Base-by-base conservation (phyloP, 352 stramenopile genomes). In the Pilasporangium apinafurcum region DNA sequence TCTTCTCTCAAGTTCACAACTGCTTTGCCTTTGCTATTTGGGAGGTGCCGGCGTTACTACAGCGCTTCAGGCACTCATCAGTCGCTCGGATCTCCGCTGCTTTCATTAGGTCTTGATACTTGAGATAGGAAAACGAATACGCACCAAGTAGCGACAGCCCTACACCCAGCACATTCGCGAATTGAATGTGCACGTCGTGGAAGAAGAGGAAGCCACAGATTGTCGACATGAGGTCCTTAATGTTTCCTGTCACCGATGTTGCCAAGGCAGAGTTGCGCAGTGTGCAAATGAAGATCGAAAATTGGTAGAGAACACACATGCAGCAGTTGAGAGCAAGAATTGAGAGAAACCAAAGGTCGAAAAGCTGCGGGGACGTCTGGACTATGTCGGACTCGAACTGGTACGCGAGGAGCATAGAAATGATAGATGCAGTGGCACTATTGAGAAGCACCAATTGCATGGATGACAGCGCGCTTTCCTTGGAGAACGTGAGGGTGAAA, bases 51-150 rank as follows among this genome's bases (percentile, higher is more conserved):
- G n/a, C n/a, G n/a, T n/a, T n/a, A n/a, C n/a, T n/a, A n/a, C n/a
- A n/a, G n/a, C n/a, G n/a, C n/a, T n/a, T n/a, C n/a, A n/a, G n/a
- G n/a, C n/a, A n/a, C n/a, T n/a, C n/a, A n/a, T n/a, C n/a, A n/a
- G n/a, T n/a, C n/a, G n/a, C n/a, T n/a, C n/a, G n/a, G n/a, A n/a
- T n/a, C n/a, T n/a, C n/a, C n/a, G n/a, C 10, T 13, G 29, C 36
- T 6, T 53, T 42, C 26, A 50, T 53, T 22, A 85, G 51, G 8
- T 68, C 64, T 16, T 65, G 50, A 48, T 76, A 86, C 51, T 82
- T 77, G 44, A 82, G 56, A 43, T 84, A 88, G 33, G 76, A 88
- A 49, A 88, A 86, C 40, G 59, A 67, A 51, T 88, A 88, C 16
- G 76, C 65, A 8, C 76, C 76, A 14, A 88, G 17, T 34, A 88